Percentiles rank a stretch among this genome's conserved stretches.
Conservation (phyloP, 1,284 basidiomycete genomes). For the Ustilago curta region DNA sequence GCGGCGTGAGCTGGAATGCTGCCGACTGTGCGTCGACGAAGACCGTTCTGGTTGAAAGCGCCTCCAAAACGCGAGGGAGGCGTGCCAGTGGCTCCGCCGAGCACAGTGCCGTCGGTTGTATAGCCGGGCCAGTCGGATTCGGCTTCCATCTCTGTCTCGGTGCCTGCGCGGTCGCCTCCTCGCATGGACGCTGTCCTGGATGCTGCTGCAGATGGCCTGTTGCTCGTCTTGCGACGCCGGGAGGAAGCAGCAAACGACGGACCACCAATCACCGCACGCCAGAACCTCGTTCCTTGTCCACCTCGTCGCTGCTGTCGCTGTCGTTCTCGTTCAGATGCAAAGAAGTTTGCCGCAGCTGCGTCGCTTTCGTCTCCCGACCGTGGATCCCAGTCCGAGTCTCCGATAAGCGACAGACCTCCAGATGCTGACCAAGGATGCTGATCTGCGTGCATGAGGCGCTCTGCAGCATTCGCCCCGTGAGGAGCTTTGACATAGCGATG, state of each 20-base stretch:
- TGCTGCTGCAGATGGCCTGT: background rate
- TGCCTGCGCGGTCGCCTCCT: slow-evolving; percentile 5
- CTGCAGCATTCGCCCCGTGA: slow-evolving; percentile 13
- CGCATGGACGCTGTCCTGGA: background rate
- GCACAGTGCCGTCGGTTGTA: slow-evolving; percentile 35
- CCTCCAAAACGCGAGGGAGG: background rate
- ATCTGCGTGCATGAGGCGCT: slow-evolving; percentile 17
- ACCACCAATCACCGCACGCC: slow-evolving; percentile 61
- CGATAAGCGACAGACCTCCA: slow-evolving; percentile 8
- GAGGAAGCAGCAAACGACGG: slow-evolving; percentile 36
- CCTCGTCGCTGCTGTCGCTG: slow-evolving; percentile 36
- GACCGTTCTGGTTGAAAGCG: slow-evolving; percentile 1
- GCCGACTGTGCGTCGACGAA: slow-evolving; percentile 15
- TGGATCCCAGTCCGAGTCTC: slow-evolving; percentile 44
- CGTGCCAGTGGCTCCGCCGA: slow-evolving; percentile 6
- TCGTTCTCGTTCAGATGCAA: slow-evolving; percentile 30
- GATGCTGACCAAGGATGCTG: slow-evolving; percentile 10
- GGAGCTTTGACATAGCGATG: slow-evolving; percentile 31
- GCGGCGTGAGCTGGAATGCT: background rate
- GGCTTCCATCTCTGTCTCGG: slow-evolving; percentile 40
- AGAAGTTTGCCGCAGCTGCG: slow-evolving; percentile 32
- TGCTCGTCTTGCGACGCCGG: slow-evolving; percentile 14
- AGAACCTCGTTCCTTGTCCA: slow-evolving; percentile 54
- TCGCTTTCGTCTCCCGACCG: slow-evolving; percentile 45
- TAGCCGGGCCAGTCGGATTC: slow-evolving; percentile 48